Percentiles rank a stretch among this genome's conserved stretches.
These are phyloP conservation scores for Coniella vitis DNA, from an alignment of 2,329 filamentous ascomycete genomes.

Conservation along the genomic window DNA sequence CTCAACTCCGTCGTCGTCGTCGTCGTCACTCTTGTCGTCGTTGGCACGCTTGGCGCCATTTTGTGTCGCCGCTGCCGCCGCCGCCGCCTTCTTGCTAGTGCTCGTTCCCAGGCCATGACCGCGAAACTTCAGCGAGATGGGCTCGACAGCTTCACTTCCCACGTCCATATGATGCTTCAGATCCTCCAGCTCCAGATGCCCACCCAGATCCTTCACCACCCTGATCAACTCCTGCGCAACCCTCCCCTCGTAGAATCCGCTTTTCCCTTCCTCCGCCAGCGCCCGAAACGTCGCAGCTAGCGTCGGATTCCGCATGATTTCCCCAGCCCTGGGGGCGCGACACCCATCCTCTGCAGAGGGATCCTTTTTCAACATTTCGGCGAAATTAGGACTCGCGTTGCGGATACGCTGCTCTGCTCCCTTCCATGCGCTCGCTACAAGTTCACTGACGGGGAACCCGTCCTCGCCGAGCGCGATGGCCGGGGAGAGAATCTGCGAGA, in stretches of 20 bases:
- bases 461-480: slow-evolving; percentile 81
- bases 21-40: slow-evolving; percentile 31
- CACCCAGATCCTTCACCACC: slow-evolving; percentile 69
- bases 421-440: slow-evolving; percentile 69
- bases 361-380: slow-evolving; percentile 82
- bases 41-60: slow-evolving; percentile 18
- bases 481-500: slow-evolving; percentile 73
- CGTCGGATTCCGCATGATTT: slow-evolving; percentile 81
- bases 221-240: slow-evolving; percentile 77
- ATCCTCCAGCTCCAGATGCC: slow-evolving; percentile 72
- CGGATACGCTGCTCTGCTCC: slow-evolving; percentile 56
- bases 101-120: slow-evolving; percentile 47
- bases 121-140: slow-evolving; percentile 74
- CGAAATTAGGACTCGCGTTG: slow-evolving; percentile 73
- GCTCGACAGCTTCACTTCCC: slow-evolving; percentile 71
- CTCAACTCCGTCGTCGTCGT: slow-evolving; percentile 42
- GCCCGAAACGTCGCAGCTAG: slow-evolving; percentile 76
- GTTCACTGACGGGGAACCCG: slow-evolving; percentile 82
- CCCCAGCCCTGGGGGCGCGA: slow-evolving; percentile 69
- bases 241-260: slow-evolving; percentile 82
- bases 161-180: slow-evolving; percentile 63
- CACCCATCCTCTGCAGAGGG: slow-evolving; percentile 55
- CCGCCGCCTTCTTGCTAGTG: slow-evolving; percentile 16
- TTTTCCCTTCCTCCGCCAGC: slow-evolving; percentile 73
- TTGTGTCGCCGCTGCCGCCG: no score